A percentile compares a stretch with the other conserved stretches of the same genome.
Evolutionary conservation across 257 asterid genomes (phyloP).

Genomic region (Galeopsis tetrahit): DNA sequence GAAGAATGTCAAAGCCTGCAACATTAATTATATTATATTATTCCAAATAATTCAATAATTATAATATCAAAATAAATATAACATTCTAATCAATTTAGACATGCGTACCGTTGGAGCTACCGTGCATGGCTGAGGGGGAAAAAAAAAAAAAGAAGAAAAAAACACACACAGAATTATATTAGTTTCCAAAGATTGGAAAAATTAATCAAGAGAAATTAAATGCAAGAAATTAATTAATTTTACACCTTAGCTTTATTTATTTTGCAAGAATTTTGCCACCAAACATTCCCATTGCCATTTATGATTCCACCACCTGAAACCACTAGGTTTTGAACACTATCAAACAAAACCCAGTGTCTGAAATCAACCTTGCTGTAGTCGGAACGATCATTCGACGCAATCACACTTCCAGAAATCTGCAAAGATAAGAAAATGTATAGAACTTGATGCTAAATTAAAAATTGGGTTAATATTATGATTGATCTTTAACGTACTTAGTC

Average conservation of each 20-base stretch:
- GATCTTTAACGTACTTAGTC: too few species aligned
- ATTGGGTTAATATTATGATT: too few species aligned
- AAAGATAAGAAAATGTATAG: too few species aligned
- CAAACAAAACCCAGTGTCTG: slow-evolving; percentile 66
- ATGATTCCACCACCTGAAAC: slow-evolving; percentile 75
- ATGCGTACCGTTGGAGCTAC: slow-evolving; percentile 80
- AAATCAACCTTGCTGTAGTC: slow-evolving; percentile 47
- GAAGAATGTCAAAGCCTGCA: slow-evolving; percentile 75
- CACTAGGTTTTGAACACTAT: slow-evolving; percentile 49
- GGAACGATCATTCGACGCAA: slow-evolving; percentile 55
- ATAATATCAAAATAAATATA: neutral
- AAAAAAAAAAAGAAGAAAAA: neutral
- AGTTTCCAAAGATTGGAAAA: neutral
- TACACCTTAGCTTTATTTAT: slow-evolving; percentile 45
- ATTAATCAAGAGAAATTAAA: neutral
- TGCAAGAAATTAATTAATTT: neutral
- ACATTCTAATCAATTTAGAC: slow-evolving; percentile 12
- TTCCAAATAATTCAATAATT: neutral
- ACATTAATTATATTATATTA: too few species aligned
- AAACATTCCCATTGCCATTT: slow-evolving; percentile 73
- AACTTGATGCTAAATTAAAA: too few species aligned
- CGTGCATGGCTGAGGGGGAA: slow-evolving; percentile 72
- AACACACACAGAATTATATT: neutral
- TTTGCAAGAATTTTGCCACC: slow-evolving; percentile 96
- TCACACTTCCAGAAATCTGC: slow-evolving; percentile 63